These are phyloP conservation scores for Gamarada debralockiae DNA, from an alignment of 495 filamentous ascomycete genomes.

Conservation along the genomic window DNA sequence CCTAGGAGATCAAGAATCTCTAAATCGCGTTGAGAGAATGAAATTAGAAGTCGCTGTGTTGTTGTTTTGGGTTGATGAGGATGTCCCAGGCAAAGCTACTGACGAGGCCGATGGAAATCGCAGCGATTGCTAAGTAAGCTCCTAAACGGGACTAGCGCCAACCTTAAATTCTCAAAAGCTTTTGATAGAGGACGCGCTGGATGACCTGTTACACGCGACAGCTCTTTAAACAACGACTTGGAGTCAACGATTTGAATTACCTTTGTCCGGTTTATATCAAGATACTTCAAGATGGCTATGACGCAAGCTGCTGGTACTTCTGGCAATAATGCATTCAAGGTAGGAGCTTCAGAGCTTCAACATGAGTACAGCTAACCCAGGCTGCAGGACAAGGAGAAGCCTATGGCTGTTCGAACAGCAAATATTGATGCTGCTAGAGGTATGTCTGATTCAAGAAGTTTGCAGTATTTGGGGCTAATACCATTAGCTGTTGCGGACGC, in stretches of 20 bases:
- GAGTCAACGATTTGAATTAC: not conserved
- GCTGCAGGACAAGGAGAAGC: constrained; percentile 94
- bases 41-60: not conserved
- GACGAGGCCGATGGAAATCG: not conserved
- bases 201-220: constrained; percentile 18
- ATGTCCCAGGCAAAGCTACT: constrained; percentile 5
- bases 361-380: constrained; percentile 40
- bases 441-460: constrained; percentile 39
- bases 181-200: constrained; percentile 16
- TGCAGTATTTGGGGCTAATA: no score
- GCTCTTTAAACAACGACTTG: not conserved
- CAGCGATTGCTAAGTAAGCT: not conserved
- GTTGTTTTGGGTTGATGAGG: not conserved
- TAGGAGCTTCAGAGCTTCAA: constrained; percentile 34
- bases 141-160: not conserved
- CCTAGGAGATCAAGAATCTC: not conserved
- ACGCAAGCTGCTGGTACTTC: constrained; percentile 48
- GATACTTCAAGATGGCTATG: constrained; percentile 59
- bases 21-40: not conserved
- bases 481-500: constrained; percentile 86
- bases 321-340: constrained; percentile 77
- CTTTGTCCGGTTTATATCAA: not conserved
- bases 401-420: constrained; percentile 85
- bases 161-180: constrained; percentile 3
- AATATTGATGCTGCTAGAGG: constrained; percentile 98